These are phyloP conservation scores for Gentiana straminea DNA, from an alignment of 257 asterid genomes.

Conservation along the genomic window DNA sequence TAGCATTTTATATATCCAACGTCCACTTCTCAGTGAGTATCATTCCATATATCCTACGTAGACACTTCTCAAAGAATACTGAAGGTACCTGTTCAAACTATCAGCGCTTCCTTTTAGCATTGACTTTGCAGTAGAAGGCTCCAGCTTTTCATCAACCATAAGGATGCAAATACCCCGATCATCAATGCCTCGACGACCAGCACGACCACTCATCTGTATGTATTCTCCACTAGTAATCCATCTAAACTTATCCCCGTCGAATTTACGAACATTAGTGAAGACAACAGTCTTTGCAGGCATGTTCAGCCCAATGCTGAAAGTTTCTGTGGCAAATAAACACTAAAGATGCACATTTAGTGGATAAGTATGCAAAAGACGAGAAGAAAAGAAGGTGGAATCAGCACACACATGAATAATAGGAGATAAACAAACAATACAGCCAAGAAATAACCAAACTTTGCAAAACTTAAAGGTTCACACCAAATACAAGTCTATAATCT, in stretches of 20 bases:
- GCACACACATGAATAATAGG: background rate
- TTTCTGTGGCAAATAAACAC: constrained; percentile 99
- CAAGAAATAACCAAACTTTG: background rate
- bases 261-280: constrained; percentile 92
- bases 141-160: constrained; percentile 97
- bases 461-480: background rate
- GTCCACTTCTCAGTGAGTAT: background rate
- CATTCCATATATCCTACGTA: no score
- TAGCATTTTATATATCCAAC: no score
- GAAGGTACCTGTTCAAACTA: constrained; percentile 70
- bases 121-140: constrained; percentile 80
- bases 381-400: background rate
- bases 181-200: constrained; percentile 99
- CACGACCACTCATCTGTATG: constrained; percentile 99
- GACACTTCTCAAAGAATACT: background rate
- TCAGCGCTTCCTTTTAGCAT: constrained; percentile 98
- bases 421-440: background rate
- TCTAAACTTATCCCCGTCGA: constrained; percentile 93
- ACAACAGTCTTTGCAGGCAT: constrained; percentile 99
- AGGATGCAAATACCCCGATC: constrained; percentile 98
- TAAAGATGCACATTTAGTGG: constrained; percentile 24
- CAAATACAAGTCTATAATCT: no score
- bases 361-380: background rate
- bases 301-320: constrained; percentile 97
- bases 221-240: constrained; percentile 98